Evolutionary conservation across 371 early-diverging fungal species (phyloP).

Genomic region (Lichtheimia corymbifera): DNA sequence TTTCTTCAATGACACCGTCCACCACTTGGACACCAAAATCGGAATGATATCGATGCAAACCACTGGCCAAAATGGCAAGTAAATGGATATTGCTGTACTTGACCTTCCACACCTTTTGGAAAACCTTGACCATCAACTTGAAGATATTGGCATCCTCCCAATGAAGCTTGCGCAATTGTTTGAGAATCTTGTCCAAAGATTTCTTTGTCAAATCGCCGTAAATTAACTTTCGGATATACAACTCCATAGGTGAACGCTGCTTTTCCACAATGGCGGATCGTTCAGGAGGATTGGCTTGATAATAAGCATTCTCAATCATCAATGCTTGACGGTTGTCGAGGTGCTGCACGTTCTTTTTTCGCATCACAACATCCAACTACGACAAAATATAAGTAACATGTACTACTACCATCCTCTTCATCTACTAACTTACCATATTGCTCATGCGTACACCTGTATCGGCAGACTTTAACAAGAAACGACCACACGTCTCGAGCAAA

Average conservation of each 20-base stretch:
- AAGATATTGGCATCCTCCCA: conserved; percentile 74
- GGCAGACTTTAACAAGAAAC: conserved; percentile 80
- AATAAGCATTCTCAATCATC: conserved; percentile 94
- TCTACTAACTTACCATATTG: conserved; percentile 51
- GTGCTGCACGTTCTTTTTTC: conserved; percentile 82
- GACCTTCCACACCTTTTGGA: conserved; percentile 92
- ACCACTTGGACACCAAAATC: conserved; percentile 86
- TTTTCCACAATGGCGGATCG: conserved; percentile 60
- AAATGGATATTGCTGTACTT: conserved; percentile 84
- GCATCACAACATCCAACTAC: conserved; percentile 82
- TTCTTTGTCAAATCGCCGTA: conserved; percentile 76
- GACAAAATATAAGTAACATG: background rate
- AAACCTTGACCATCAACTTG: conserved; percentile 51
- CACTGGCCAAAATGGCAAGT: conserved; percentile 80
- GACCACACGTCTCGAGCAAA: conserved; percentile 88
- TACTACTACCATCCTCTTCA: background rate
- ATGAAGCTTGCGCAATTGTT: conserved; percentile 82
- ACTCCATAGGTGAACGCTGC: conserved; percentile 74
- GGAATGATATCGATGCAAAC: conserved; percentile 79
- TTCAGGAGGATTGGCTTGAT: conserved; percentile 88
- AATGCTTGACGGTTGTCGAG: conserved; percentile 81
- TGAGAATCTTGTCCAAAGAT: conserved; percentile 67
- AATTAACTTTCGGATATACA: conserved; percentile 84
- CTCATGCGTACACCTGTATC: conserved; percentile 68
- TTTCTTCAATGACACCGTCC: conserved; percentile 86